phyloP scores from a whole-genome alignment of 2,329 filamentous ascomycete species.

The Ceratocystis lukuohia region DNA sequence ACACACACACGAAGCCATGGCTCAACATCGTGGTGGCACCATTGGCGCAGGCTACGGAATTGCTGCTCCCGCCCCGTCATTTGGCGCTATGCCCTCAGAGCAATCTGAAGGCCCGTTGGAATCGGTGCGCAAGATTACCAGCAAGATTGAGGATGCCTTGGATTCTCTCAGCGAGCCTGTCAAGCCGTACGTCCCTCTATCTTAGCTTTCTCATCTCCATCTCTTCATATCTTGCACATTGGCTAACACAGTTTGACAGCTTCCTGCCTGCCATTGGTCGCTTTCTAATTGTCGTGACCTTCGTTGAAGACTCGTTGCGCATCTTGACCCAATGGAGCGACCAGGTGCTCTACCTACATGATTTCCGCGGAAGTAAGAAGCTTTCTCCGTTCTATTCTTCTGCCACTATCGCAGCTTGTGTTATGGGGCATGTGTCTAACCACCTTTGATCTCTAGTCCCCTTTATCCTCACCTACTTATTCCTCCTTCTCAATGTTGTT shows the following conservation, averaged over 20 bases:
- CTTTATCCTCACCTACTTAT: conserved; percentile 74
- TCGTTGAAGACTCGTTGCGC: conserved; percentile 88
- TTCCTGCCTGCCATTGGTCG: conserved; percentile 91
- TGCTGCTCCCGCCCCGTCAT: conserved; percentile 54
- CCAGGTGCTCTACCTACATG: conserved; percentile 81
- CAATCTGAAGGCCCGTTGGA: conserved; percentile 64
- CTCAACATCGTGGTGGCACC: conserved; percentile 40
- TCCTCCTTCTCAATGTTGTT: conserved; percentile 80
- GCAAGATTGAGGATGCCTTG: conserved; percentile 92
- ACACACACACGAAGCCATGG: conserved; percentile 24
- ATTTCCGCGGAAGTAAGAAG: conserved; percentile 79
- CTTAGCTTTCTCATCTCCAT: background rate
- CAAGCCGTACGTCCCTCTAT: conserved; percentile 62
- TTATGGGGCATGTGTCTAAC: background rate
- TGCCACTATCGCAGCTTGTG: too few species aligned
- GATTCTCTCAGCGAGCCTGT: conserved; percentile 79
- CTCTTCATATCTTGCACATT: background rate
- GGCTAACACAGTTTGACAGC: conserved; percentile 32
- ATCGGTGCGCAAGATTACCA: conserved; percentile 83
- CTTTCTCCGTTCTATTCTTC: too few species aligned
- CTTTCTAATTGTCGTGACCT: conserved; percentile 95
- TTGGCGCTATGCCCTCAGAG: conserved; percentile 43
- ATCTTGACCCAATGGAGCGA: conserved; percentile 97
- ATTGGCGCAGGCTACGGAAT: conserved; percentile 62
- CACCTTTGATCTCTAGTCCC: conserved; percentile 48